Evolutionary conservation across 257 asterid species (phyloP).

Genomic region (Ophiorrhiza pumila): DNA sequence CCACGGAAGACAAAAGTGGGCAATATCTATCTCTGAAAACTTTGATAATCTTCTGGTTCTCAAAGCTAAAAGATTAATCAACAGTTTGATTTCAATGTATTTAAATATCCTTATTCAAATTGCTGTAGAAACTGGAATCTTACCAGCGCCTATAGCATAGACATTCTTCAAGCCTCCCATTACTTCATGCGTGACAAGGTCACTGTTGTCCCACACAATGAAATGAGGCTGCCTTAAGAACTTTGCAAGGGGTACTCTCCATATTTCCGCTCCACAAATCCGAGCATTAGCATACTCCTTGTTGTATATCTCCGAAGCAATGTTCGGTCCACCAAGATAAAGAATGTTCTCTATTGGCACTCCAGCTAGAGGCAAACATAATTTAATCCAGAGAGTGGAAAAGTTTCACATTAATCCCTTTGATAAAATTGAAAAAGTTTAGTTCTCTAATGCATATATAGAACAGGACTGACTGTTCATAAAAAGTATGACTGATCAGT

Average conservation of each 20-base stretch:
- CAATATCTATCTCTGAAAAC: neutral
- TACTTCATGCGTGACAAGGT: constrained; percentile 84
- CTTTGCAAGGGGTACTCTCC: constrained; percentile 73
- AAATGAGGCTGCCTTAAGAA: constrained; percentile 82
- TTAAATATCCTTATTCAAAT: neutral
- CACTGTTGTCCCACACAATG: constrained; percentile 88
- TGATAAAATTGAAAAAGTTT: neutral
- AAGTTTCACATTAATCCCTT: neutral
- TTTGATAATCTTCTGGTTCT: neutral
- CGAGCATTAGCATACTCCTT: constrained; percentile 92
- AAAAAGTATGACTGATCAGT: neutral
- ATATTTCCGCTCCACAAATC: constrained; percentile 76
- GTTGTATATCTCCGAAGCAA: constrained; percentile 87
- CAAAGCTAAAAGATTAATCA: neutral
- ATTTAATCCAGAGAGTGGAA: constrained; percentile 16
- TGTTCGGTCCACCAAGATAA: constrained; percentile 88
- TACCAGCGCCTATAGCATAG: constrained; percentile 94
- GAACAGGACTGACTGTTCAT: neutral
- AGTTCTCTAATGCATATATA: neutral
- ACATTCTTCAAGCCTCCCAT: constrained; percentile 96
- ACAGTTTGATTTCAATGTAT: neutral
- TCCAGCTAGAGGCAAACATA: constrained; percentile 46
- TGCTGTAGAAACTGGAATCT: constrained; percentile 9
- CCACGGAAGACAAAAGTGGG: neutral
- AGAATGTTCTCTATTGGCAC: constrained; percentile 70